phyloP scores from a whole-genome alignment of 495 filamentous ascomycete species.

The Neurospora tetraspora region DNA sequence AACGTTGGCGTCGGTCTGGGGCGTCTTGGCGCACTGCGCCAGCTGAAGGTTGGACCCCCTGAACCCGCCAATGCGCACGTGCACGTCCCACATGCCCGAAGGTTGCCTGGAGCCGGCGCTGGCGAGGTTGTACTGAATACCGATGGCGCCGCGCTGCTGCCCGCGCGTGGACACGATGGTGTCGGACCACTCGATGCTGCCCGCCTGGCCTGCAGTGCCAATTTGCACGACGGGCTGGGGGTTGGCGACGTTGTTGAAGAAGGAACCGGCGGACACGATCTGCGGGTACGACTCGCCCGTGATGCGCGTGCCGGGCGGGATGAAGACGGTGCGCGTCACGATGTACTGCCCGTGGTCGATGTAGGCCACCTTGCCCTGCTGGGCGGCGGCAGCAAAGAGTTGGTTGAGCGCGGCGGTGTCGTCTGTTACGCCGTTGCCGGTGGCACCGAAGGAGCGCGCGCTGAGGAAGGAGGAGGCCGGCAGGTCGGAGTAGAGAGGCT shows the following conservation, averaged over 20 bases:
- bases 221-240: conserved; percentile 65
- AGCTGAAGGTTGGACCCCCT: conserved; percentile 55
- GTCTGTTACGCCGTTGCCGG: conserved; percentile 58
- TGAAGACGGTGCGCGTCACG: conserved; percentile 63
- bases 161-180: conserved; percentile 51
- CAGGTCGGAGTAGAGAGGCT: conserved; percentile 56
- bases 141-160: conserved; percentile 17
- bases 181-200: conserved; percentile 71
- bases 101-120: conserved; percentile 2
- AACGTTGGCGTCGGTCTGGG: conserved; percentile 33
- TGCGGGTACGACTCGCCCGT: conserved; percentile 78
- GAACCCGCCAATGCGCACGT: conserved; percentile 37
- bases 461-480: conserved; percentile 51
- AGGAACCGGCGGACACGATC: conserved; percentile 59
- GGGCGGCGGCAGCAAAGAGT: conserved; percentile 46
- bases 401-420: conserved; percentile 60
- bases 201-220: conserved; percentile 58
- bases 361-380: conserved; percentile 56
- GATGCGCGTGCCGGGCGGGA: conserved; percentile 63
- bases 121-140: conserved; percentile 26
- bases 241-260: conserved; percentile 54
- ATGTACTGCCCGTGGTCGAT: conserved; percentile 81
- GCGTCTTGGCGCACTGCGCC: conserved; percentile 53
- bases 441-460: conserved; percentile 60
- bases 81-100: conserved; percentile 24